Conservation (phyloP, 371 early-diverging fungal species). For the Amoeboaphelidium protococcarum region DNA sequence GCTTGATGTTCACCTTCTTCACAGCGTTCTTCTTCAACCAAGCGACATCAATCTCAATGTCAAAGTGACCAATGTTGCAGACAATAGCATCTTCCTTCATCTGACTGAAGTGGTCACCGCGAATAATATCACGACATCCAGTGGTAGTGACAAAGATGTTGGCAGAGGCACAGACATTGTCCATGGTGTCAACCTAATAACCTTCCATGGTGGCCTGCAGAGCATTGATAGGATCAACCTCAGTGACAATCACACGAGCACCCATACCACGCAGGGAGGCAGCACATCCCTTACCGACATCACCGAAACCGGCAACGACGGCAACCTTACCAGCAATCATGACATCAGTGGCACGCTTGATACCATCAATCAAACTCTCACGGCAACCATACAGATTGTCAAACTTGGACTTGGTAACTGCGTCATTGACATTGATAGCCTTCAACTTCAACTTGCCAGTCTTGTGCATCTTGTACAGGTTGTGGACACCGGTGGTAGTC, state of each 20-base stretch:
- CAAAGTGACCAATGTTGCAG: conserved; percentile 96
- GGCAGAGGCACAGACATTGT: conserved; percentile 62
- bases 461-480: conserved; percentile 89
- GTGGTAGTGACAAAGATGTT: conserved; percentile 98
- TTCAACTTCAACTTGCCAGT: conserved; percentile 83
- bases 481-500: conserved; percentile 98
- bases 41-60: conserved; percentile 94
- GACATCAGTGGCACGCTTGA: conserved; percentile 98
- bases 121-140: conserved; percentile 94
- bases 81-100: conserved; percentile 98
- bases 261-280: conserved; percentile 95
- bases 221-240: conserved; percentile 97
- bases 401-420: conserved; percentile 98
- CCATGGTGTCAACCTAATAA: conserved; percentile 95
- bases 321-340: conserved; percentile 98
- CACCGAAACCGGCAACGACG: conserved; percentile 96
- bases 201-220: conserved; percentile 98
- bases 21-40: conserved; percentile 92
- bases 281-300: conserved; percentile 98
- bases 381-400: conserved; percentile 99
- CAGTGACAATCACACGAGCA: conserved; percentile 88
- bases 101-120: conserved; percentile 53
- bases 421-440: conserved; percentile 98
- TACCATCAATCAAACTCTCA: conserved; percentile 96
- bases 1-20: conserved; percentile 76